Conservation (phyloP, 1,139 yeast genomes). For the Hemisphaericaspora lyxosophila region DNA sequence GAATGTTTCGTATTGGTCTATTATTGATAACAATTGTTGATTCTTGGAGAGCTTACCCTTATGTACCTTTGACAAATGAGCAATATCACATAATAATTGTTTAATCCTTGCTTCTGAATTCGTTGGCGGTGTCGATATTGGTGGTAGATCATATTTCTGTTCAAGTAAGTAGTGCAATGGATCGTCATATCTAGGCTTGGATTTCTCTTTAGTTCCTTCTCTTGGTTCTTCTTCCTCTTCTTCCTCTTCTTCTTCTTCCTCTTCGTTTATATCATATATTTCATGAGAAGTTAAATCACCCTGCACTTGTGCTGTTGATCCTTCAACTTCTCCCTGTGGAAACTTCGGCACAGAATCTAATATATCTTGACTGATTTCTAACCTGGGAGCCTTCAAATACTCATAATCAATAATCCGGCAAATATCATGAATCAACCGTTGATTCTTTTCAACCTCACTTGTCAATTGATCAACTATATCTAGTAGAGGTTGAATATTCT, state of each 20-base stretch:
- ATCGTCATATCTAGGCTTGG: constrained; percentile 11
- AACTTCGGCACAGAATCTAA: constrained; percentile 1
- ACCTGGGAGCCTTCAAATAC: constrained; percentile 21
- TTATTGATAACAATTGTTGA: constrained; percentile 21
- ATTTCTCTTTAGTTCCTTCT: background rate
- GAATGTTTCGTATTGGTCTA: constrained; percentile 31
- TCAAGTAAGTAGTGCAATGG: constrained; percentile 18
- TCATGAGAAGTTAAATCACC: background rate
- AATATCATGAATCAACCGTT: constrained; percentile 22
- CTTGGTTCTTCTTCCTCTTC: constrained; percentile 3
- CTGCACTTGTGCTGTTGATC: background rate
- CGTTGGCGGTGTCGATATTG: constrained; percentile 1
- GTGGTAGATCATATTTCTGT: constrained; percentile 16
- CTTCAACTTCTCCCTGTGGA: background rate
- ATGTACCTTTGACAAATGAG: constrained; percentile 23
- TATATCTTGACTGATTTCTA: constrained; percentile 7
- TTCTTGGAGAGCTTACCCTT: constrained; percentile 21
- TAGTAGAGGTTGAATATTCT: constrained; percentile 34
- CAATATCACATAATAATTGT: constrained; percentile 26
- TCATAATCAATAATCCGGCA: constrained; percentile 25
- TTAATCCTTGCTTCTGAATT: constrained; percentile 11
- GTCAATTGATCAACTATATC: constrained; percentile 24
- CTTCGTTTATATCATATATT: constrained; percentile 4
- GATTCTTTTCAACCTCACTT: constrained; percentile 26
- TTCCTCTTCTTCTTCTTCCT: constrained; percentile 5